Percentiles rank a stretch among this genome's conserved stretches.
These are phyloP conservation scores for Aspergillus sp. DNA, from an alignment of 2,329 filamentous ascomycete genomes.

Conservation along the genomic window DNA sequence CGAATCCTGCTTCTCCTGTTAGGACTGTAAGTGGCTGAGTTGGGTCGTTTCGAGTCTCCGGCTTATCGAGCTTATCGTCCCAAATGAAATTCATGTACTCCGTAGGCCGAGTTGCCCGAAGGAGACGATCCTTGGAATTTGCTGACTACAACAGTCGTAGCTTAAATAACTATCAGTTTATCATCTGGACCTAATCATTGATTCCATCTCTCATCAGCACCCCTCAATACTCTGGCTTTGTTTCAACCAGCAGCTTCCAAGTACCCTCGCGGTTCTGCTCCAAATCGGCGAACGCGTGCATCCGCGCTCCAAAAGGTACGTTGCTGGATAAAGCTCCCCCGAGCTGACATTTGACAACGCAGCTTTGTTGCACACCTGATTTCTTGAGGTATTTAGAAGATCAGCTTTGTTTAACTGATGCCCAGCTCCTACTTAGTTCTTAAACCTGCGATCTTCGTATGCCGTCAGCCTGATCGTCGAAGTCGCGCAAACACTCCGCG, in stretches of 20 bases:
- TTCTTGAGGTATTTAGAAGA: background rate
- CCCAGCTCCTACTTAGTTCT: background rate
- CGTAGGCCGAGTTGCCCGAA: background rate
- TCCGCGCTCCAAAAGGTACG: constrained; percentile 7
- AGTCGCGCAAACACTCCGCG: constrained; percentile 8
- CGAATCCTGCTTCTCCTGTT: background rate
- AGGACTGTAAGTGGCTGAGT: constrained; percentile 8
- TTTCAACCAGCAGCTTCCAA: background rate
- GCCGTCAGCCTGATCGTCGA: background rate
- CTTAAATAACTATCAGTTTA: constrained; percentile 4
- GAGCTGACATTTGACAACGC: constrained; percentile 7
- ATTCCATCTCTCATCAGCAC: background rate
- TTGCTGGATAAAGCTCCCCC: constrained; percentile 17
- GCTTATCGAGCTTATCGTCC: constrained; percentile 15
- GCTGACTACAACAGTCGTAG: constrained; percentile 8
- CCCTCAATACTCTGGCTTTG: background rate
- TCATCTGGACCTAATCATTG: background rate
- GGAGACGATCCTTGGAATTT: background rate
- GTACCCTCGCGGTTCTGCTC: background rate
- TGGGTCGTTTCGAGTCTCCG: background rate
- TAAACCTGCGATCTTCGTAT: background rate
- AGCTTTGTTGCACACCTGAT: background rate
- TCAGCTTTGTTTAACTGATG: background rate
- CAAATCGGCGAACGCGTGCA: constrained; percentile 2
- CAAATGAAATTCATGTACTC: background rate